These are phyloP conservation scores for Acer campestre DNA, from an alignment of 345 rosid genomes.

Conservation along the genomic window DNA sequence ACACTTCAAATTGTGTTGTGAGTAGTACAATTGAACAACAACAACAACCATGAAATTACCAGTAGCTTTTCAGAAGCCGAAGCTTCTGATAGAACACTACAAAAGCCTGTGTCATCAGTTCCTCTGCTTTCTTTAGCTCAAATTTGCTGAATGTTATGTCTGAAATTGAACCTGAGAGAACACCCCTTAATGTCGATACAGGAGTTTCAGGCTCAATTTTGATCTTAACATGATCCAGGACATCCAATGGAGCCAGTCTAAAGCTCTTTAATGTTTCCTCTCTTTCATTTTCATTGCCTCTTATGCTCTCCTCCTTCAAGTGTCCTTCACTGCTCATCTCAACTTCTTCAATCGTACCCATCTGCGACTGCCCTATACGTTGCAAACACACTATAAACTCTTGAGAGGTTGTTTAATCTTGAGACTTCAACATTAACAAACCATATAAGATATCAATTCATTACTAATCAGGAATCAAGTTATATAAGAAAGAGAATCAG, in stretches of 20 bases:
- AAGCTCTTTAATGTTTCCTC: not conserved
- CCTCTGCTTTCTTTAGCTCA: too few relatives aligned
- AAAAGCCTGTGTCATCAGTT: too few relatives aligned
- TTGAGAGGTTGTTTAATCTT: not conserved
- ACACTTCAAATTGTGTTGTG: too few relatives aligned
- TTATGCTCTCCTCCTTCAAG: conserved; percentile 12
- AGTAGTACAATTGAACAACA: too few relatives aligned
- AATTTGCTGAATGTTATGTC: too few relatives aligned
- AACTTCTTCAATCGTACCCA: conserved; percentile 37
- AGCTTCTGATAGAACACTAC: too few relatives aligned
- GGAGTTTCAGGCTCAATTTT: conserved; percentile 51
- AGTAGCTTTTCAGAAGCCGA: too few relatives aligned
- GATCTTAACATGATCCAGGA: conserved; percentile 49
- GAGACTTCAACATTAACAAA: not conserved
- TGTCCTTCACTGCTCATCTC: conserved; percentile 26
- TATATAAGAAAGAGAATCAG: too few relatives aligned
- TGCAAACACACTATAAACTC: not conserved
- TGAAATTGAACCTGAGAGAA: too few relatives aligned
- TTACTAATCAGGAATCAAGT: too few relatives aligned
- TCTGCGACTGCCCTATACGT: conserved; percentile 17
- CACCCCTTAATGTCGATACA: conserved; percentile 24
- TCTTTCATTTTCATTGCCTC: not conserved
- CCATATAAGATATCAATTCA: too few relatives aligned
- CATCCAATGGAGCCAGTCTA: conserved; percentile 41
- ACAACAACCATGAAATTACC: too few relatives aligned